Evolutionary conservation across 176 grass and related monocot genomes (phyloP), one percentile per base, ranked within the genome.

Genomic region (Melocanna baccifera): DNA sequence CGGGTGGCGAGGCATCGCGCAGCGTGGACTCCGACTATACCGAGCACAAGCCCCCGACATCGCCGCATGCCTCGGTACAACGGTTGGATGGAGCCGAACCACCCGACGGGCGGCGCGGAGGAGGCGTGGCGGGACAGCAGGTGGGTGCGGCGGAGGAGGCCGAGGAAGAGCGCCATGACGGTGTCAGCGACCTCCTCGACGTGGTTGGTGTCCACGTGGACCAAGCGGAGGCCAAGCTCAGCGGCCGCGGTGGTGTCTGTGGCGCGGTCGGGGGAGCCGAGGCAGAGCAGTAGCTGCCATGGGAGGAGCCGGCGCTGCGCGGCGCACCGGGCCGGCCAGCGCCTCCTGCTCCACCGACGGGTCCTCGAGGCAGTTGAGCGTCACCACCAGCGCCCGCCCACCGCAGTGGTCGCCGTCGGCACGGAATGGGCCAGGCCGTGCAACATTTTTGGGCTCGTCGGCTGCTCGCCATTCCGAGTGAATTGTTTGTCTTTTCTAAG

Each of bases 121-220:
- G 92, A 82, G 23, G 90, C 92, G 39, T 93, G 84, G n/a, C 91
- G 86, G 46, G 89, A 95, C 6, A 98, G 91, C 4, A 93, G 89
- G 81, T 95, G 95, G 15, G 91, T 98, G 51, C 91, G 87, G 67
- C 92, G 91, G 61, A 98, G 86, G 82, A 98, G 93, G 3, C 91
- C 91, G 20, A 98, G 91, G 81, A 98, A 88, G 56, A 98, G 92
- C 69, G 95, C 95, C 95, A 95, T 98, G 78, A 98, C 89, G 36
- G 92, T 95, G 79, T 98, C 95, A 5, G 91, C 92, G 8, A 98
- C 83, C 92, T 95, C 95, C 83, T 93, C 91, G 22, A 89, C 88
- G 47, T 91, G 88, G 79, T 88, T 91, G 42, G 92, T 85, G 84
- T 98, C 92, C 13, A 95, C 91, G 42, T 95, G 95, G 29, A 91